Evolutionary conservation across 2,329 filamentous ascomycete genomes (phyloP), one percentile per base, ranked within the genome.

Genomic region (Botrytis porri): DNA sequence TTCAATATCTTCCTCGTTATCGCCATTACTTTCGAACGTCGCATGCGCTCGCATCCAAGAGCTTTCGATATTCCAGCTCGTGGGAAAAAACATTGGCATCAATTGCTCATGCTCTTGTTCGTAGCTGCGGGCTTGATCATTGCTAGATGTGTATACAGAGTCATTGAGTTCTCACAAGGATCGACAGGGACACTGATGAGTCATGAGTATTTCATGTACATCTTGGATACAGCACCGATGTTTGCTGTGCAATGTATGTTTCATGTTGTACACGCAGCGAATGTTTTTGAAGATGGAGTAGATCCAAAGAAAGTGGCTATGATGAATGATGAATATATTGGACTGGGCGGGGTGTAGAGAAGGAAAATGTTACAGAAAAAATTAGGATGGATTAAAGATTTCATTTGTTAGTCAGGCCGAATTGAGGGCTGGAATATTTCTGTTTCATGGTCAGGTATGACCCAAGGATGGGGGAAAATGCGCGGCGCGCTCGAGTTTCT

Each of bases 91-190:
- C 66, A 70, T 4, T 77, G 80, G 83, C 75, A 78, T 74, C 81
- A 79, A 70, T 80, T 83, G 69, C 79, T 86, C 69, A 75, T 76
- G 22, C 75, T 80, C 0, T 78, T 87, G 7, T 86, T 86, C 75
- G 66, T 76, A 1, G 81, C 82, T 37, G 83, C 82, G 69, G 74
- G 77, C 0, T 77, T 87, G 37, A 87, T 88, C 76, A 78, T 88
- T 73, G 67, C 86, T 6, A 82, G 86, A 51, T 84, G 80, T 18
- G 74, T 86, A 4, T 86, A 86, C 71, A 82, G 86, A 43, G 80
- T 87, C 18, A 78, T 84, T 16, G 86, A 88, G 79, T 88, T 85
- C 73, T 74, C 80, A 0, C 78, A 83, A 75, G 85, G 85, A 0
- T 80, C 82, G 29, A 75, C 80, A 29, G 86, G 86, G 1, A 83